Evolutionary conservation across 345 rosid genomes (phyloP).

Genomic region (Capsella bursapastoris): DNA sequence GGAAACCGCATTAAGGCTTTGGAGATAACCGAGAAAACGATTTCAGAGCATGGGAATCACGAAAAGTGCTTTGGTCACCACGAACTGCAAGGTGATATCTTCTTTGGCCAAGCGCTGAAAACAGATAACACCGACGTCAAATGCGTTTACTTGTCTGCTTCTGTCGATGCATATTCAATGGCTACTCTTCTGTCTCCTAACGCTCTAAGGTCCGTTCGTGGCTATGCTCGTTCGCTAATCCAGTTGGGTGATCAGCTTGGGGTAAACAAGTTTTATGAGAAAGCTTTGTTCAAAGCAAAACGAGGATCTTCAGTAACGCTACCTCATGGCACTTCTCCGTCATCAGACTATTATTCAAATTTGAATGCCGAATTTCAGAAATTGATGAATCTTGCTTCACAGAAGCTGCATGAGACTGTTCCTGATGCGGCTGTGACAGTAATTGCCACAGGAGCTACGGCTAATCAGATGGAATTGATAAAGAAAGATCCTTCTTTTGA

Average conservation of each 20-base stretch:
- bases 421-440: too few relatives aligned
- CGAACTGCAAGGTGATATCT: conserved; percentile 15
- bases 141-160: neutral
- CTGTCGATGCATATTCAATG: neutral
- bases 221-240: neutral
- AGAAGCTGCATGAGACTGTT: neutral
- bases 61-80: neutral
- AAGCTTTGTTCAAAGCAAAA: too few relatives aligned
- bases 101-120: neutral
- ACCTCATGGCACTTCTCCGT: too few relatives aligned
- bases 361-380: too few relatives aligned
- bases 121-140: neutral
- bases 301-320: too few relatives aligned
- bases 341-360: too few relatives aligned
- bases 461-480: neutral
- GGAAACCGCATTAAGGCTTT: neutral
- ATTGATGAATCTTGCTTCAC: neutral
- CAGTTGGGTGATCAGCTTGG: neutral
- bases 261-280: neutral
- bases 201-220: neutral
- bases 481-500: neutral
- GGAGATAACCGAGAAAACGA: neutral
- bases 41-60: neutral
- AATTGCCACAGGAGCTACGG: neutral
- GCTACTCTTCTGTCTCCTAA: neutral